Conservation (phyloP, 345 rosid genomes). For the Euphorbia tirucalli region DNA sequence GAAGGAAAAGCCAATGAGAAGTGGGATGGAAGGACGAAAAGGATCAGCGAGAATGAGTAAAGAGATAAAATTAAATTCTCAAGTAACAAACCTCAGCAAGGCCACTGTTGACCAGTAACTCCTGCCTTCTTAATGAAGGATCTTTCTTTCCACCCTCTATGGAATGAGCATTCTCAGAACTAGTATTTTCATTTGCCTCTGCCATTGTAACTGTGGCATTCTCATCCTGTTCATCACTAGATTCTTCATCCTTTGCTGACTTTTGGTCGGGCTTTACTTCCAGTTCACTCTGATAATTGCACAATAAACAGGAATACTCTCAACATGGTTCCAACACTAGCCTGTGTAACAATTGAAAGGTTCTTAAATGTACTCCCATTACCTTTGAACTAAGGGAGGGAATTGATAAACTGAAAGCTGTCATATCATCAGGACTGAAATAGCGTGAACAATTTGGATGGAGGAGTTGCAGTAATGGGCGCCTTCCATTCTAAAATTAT, state of each 20-base stretch:
- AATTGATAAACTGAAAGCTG: conserved; percentile 57
- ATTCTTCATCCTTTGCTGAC: conserved; percentile 33
- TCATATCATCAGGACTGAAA: conserved; percentile 69
- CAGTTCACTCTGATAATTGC: conserved; percentile 41
- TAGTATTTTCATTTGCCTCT: conserved; percentile 23
- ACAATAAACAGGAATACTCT: conserved; percentile 8
- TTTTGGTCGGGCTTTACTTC: conserved; percentile 40
- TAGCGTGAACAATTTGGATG: conserved; percentile 77
- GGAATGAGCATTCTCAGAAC: conserved; percentile 28
- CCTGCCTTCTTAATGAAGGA: conserved; percentile 67
- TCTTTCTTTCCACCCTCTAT: conserved; percentile 73
- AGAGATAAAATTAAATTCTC: background rate
- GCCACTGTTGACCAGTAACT: conserved; percentile 70
- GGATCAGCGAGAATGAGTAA: background rate
- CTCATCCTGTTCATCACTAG: conserved; percentile 30
- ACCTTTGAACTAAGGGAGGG: conserved; percentile 70
- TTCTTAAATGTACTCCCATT: conserved; percentile 16
- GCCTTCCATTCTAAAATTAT: conserved; percentile 68
- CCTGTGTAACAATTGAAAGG: background rate
- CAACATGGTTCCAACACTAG: background rate
- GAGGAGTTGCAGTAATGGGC: conserved; percentile 69
- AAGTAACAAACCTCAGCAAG: conserved; percentile 78
- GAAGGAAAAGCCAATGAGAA: background rate
- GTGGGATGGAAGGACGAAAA: background rate
- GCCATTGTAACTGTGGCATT: conserved; percentile 29